These are phyloP conservation scores for Sporothrix humicola DNA, from an alignment of 2,329 filamentous ascomycete genomes.

Conservation along the genomic window DNA sequence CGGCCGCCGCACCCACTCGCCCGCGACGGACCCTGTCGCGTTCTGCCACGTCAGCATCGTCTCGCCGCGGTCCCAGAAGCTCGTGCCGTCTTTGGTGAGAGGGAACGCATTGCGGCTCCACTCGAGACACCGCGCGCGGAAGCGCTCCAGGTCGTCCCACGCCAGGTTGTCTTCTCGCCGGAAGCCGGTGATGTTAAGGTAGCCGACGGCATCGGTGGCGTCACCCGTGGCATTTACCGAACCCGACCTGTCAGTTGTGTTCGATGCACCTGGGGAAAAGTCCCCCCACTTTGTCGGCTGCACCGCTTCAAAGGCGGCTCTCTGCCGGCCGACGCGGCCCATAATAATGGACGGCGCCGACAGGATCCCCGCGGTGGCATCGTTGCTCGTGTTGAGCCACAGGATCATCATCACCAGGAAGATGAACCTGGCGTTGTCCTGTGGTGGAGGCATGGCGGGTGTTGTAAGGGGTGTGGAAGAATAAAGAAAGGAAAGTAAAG, in stretches of 20 bases:
- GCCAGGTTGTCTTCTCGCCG: conserved; percentile 74
- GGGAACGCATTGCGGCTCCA: conserved; percentile 61
- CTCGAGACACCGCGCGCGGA: conserved; percentile 68
- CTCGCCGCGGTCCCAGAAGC: conserved; percentile 44
- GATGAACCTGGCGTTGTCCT: conserved; percentile 51
- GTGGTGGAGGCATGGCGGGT: conserved; percentile 53
- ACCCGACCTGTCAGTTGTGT: conserved; percentile 27
- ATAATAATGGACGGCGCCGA: conserved; percentile 50
- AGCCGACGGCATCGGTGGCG: conserved; percentile 46
- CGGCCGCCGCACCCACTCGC: conserved; percentile 72
- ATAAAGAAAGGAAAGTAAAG: too few relatives aligned
- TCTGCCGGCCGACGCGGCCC: conserved; percentile 58
- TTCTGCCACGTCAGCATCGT: conserved; percentile 71
- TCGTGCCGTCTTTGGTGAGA: conserved; percentile 33
- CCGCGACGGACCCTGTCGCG: conserved; percentile 75
- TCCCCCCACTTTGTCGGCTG: conserved; percentile 65
- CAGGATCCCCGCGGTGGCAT: conserved; percentile 51
- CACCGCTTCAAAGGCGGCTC: conserved; percentile 58
- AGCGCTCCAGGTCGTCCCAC: conserved; percentile 74
- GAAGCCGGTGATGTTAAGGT: conserved; percentile 78
- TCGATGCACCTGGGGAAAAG: conserved; percentile 53
- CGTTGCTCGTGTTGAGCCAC: conserved; percentile 53
- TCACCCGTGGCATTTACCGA: too few relatives aligned
- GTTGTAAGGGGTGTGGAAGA: background rate
- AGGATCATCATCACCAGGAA: conserved; percentile 52